These are phyloP conservation scores for Cladobotryum protrusum DNA, from an alignment of 2,329 filamentous ascomycete species.

Conservation along the genomic window DNA sequence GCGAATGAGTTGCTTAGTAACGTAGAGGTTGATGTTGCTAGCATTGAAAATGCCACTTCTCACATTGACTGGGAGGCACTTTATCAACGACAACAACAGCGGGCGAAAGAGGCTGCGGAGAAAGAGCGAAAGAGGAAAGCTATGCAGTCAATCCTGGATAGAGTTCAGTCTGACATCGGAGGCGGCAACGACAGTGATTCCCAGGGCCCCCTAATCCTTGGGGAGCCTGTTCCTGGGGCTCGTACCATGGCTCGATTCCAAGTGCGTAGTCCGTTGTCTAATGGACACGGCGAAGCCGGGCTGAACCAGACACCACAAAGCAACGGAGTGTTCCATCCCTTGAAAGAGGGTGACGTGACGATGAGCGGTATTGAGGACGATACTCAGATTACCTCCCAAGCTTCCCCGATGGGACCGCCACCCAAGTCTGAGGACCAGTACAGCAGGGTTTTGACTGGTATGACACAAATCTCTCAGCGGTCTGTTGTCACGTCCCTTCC, in stretches of 20 bases:
- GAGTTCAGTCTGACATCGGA: conserved; percentile 45
- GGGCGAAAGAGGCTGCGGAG: conserved; percentile 54
- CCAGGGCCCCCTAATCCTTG: conserved; percentile 53
- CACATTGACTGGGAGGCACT: conserved; percentile 76
- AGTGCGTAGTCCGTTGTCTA: conserved; percentile 53
- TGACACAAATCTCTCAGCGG: conserved; percentile 57
- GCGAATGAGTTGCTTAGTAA: conserved; percentile 89
- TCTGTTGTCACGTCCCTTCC: conserved; percentile 55
- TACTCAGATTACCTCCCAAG: conserved; percentile 40
- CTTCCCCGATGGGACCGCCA: conserved; percentile 45
- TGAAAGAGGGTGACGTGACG: conserved; percentile 48
- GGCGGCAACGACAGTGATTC: conserved; percentile 48
- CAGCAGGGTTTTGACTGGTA: conserved; percentile 37
- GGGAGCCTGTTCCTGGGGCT: conserved; percentile 55
- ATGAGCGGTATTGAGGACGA: conserved; percentile 54
- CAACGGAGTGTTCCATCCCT: conserved; percentile 51
- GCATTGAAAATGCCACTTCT: conserved; percentile 62
- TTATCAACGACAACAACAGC: conserved; percentile 64
- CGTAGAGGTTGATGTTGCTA: conserved; percentile 85
- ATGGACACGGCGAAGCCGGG: conserved; percentile 42
- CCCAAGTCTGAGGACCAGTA: conserved; percentile 32
- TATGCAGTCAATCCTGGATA: conserved; percentile 48
- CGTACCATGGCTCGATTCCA: conserved; percentile 49
- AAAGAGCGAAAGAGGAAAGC: conserved; percentile 57
- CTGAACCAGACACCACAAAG: conserved; percentile 36